These are phyloP conservation scores for Stachybotrys echinatus DNA, from an alignment of 2,329 filamentous ascomycete genomes.

Conservation along the genomic window DNA sequence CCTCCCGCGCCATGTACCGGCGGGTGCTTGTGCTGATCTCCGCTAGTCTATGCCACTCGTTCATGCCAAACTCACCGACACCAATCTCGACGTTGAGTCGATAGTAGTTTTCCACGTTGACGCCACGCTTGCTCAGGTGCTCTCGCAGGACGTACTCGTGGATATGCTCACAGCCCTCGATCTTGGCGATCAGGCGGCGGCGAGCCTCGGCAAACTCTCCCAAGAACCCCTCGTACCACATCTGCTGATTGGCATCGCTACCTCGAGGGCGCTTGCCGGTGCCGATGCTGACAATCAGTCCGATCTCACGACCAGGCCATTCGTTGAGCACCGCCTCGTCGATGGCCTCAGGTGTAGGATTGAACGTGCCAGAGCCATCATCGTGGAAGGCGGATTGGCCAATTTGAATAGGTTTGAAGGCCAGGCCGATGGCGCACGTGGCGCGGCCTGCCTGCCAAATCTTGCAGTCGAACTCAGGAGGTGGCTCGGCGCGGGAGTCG, in stretches of 20 bases:
- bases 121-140: constrained; percentile 68
- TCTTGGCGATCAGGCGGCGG: constrained; percentile 78
- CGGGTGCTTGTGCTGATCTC: constrained; percentile 92
- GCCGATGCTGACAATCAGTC: constrained; percentile 89
- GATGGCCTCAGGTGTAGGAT: constrained; percentile 77
- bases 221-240: constrained; percentile 93
- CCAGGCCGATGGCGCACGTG: constrained; percentile 84
- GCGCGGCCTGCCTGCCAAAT: constrained; percentile 97
- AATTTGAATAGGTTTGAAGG: constrained; percentile 93
- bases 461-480: constrained; percentile 87
- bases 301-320: constrained; percentile 90
- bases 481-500: constrained; percentile 86
- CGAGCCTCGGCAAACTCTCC: constrained; percentile 90
- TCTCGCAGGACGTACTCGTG: constrained; percentile 83
- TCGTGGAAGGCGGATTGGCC: constrained; percentile 93
- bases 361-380: constrained; percentile 86
- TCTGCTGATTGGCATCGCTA: constrained; percentile 63
- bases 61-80: constrained; percentile 97
- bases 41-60: constrained; percentile 90
- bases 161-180: constrained; percentile 89
- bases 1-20: constrained; percentile 69
- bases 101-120: constrained; percentile 88
- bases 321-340: constrained; percentile 91
- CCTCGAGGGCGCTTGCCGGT: constrained; percentile 73
- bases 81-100: constrained; percentile 95